Evolutionary conservation across 805 yeast genomes (phyloP).

Genomic region (Komagataella ulmi): DNA sequence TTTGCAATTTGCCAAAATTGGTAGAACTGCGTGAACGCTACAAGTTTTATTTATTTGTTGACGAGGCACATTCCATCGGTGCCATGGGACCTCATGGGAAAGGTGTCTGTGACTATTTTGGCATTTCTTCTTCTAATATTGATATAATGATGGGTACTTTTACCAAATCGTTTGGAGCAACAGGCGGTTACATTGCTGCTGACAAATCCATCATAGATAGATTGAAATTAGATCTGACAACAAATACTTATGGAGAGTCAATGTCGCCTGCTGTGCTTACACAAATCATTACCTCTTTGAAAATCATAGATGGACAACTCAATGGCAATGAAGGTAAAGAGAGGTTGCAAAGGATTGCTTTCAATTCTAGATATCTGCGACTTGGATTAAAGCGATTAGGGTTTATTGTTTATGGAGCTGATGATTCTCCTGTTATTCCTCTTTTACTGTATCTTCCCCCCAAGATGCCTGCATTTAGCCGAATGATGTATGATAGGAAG

Average conservation of each 20-base stretch:
- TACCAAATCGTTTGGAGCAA: slow-evolving; percentile 96
- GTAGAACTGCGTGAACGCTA: slow-evolving; percentile 70
- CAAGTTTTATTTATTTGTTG: slow-evolving; percentile 82
- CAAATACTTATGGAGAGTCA: slow-evolving; percentile 70
- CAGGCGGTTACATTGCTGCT: slow-evolving; percentile 96
- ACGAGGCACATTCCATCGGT: slow-evolving; percentile 98
- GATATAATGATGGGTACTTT: slow-evolving; percentile 96
- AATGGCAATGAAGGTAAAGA: slow-evolving; percentile 90
- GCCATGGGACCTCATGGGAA: slow-evolving; percentile 94
- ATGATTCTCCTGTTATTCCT: slow-evolving; percentile 95
- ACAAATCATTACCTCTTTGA: slow-evolving; percentile 73
- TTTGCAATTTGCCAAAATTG: slow-evolving; percentile 67
- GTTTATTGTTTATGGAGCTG: slow-evolving; percentile 87
- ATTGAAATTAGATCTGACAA: slow-evolving; percentile 59
- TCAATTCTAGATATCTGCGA: slow-evolving; percentile 88
- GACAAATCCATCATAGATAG: slow-evolving; percentile 55
- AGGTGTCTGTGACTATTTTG: slow-evolving; percentile 92
- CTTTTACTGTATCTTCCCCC: slow-evolving; percentile 78
- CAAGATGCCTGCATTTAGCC: slow-evolving; percentile 86
- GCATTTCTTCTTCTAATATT: slow-evolving; percentile 58
- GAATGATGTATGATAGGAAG: slow-evolving; percentile 64
- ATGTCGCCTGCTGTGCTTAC: slow-evolving; percentile 85
- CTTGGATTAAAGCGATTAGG: slow-evolving; percentile 87
- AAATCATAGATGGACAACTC: slow-evolving; percentile 66
- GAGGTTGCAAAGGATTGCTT: slow-evolving; percentile 85